These are phyloP conservation scores for Umbelopsis sp. DNA, from an alignment of 192 early-diverging fungal genomes.

Conservation along the genomic window DNA sequence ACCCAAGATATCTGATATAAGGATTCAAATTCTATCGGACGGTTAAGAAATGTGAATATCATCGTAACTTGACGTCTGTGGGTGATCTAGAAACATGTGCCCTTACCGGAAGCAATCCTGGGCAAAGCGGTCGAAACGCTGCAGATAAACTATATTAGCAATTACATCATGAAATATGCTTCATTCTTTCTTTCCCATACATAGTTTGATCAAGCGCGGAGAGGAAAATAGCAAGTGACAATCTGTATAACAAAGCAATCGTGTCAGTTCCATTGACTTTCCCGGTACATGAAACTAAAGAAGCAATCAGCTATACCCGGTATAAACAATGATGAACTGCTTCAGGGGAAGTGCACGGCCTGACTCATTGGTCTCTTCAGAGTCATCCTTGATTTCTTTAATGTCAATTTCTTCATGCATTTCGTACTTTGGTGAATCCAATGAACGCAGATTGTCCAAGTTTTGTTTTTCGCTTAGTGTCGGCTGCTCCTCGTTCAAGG, in stretches of 20 bases:
- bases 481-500: no score
- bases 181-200: neutral
- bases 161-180: neutral
- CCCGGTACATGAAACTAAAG: neutral
- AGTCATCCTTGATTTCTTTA: neutral
- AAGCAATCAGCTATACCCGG: neutral
- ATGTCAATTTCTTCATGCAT: neutral
- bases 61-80: neutral
- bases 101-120: constrained; percentile 7
- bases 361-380: neutral
- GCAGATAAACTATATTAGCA: neutral
- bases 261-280: neutral
- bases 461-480: no score
- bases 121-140: constrained; percentile 15
- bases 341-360: neutral
- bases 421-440: neutral
- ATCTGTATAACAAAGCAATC: neutral
- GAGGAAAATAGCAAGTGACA: constrained; percentile 3
- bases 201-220: constrained; percentile 13
- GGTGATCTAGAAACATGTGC: no score
- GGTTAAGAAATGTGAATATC: no score
- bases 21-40: neutral
- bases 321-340: constrained; percentile 16
- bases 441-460: no score
- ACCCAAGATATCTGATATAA: constrained; percentile 49